Evolutionary conservation across 163 green algal species (phyloP), one percentile per base, ranked within the genome.

Genomic region (Chloromonas sp.): DNA sequence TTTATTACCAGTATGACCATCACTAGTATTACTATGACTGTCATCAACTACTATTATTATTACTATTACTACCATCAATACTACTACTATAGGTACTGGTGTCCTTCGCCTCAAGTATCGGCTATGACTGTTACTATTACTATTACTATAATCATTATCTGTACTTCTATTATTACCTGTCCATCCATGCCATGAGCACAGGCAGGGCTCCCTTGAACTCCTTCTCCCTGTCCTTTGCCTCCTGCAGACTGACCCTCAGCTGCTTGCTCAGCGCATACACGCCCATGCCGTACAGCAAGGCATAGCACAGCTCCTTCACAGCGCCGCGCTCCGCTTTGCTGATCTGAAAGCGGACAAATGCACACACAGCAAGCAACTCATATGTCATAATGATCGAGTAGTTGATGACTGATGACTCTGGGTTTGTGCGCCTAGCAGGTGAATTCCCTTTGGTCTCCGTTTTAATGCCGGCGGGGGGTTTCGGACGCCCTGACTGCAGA

Each of bases 211-310:
- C 58, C 8, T 70, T 60, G 85, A 96, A 95, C 71, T 82, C 81
- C 14, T 93, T 89, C 2, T 74, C 81, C 60, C 87, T 71, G 13
- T 83, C 62, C 1, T 58, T 61, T 1, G 93, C 94, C 59, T 88
- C 81, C 0, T 80, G 61, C 3, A 85, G 60, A 36, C n/a, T 83
- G 61, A 93, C 84, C 14, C 86, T 82, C 79, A 97, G 88, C 66
- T 92, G 86, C 59, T 87, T 78, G 1, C 92, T 93, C 66, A 98
- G 89, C n/a, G 81, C 71, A 57, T 66, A 76, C 2, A 80, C 79
- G 8, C 96, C 96, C 92, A 96, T 97, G 84, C 96, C 96, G 74
- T 98, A 98, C 59, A 97, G 85, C 78, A 98, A 80, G 0, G 89
- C 96, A 81, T 98, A 98, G 1, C 86, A 86, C 8, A 98, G 82